Evolutionary conservation across 2,329 filamentous ascomycete species (phyloP), one percentile per base, ranked within the genome.

Genomic region (Coleophoma crateriformis): DNA sequence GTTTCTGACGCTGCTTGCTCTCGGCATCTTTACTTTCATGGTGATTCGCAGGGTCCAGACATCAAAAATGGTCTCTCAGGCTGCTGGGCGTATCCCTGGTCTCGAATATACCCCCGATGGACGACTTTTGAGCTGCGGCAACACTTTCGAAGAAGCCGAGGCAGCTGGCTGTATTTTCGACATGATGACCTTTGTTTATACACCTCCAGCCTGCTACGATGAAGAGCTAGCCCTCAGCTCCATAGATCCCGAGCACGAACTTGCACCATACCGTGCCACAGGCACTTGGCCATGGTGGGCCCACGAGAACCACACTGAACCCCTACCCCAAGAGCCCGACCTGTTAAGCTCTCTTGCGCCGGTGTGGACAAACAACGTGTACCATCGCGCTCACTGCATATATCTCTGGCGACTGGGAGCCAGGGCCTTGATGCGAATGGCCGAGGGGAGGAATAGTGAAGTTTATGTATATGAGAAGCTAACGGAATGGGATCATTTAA

Each of bases 61-160:
- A 40, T 40, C 38, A 40, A n/a, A 14, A 40, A 19, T 27, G 27
- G 27, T 27, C 27, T 27, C 38, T 40, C 12, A 14, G 38, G 38
- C 38, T 40, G 12, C 38, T 17, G 38, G 27, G 27, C 27, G 27
- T 27, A 27, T 40, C 38, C 38, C 38, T 11, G 38, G n/a, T 17
- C 38, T 40, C n/a, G 38, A 40, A 40, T 40, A 40, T 17, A 40
- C 38, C 4, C n/a, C 38, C n/a, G 38, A 40, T 17, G 38, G 38
- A 40, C 38, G 38, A 79, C 32, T 45, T 19, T 33, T 33, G 8
- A 45, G 43, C 27, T 48, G 46, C 38, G 38, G 46, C 35, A 41
- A 40, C 20, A 41, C 46, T 33, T 33, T 33, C 46, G 35, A 40
- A 33, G 46, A 48, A 48, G 46, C 46, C 40, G 32, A 42, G 32